Base-by-base conservation (phyloP, 1,284 basidiomycete species). In the Cryptococcus jaspeensis region DNA sequence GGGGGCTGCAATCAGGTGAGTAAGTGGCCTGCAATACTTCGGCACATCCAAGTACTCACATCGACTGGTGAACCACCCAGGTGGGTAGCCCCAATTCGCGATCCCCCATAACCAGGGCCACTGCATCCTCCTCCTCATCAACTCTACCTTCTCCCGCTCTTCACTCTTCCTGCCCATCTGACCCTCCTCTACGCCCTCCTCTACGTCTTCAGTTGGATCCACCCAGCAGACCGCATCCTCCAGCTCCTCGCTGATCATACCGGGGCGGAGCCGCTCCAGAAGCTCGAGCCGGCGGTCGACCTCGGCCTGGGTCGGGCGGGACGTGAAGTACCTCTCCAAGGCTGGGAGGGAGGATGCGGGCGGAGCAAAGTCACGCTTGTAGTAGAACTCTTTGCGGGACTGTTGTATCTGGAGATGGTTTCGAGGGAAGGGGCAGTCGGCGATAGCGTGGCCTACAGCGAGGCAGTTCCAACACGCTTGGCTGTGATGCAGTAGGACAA, bases 71-170 rank as follows among this genome's bases (percentile, higher is more conserved):
- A 64, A 54, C 60, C 62, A 69, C 2, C 67, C 67, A 28, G 62
- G 60, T 2, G 67, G 67, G 59, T 69, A 69, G 20, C 67, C 67
- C 67, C 65, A 67, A 20, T 52, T 53, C 49, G 58, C 52, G 41
- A 69, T 64, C 11, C 25, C 20, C 23, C 37, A 23, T 12, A 60
- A 56, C 67, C 67, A 69, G 16, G 61, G 58, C 57, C 55, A 64
- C 41, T 59, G 25, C 36, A 46, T 53, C 36, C 55, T 54, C 40
- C 55, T 47, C 43, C 60, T 53, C 46, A 46, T 41, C 16, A 54
- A 37, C 1, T 50, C 43, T 5, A 56, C 42, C 37, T 46, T 23
- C 35, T 50, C 43, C 35, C 28, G 32, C 11, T 55, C 61, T 23
- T 49, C n/a, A 13, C 28, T 46, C 2, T 50, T 39, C 42, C 45